phyloP scores from a whole-genome alignment of 2,329 filamentous ascomycete species.

The Pseudocercospora fijiensis region DNA sequence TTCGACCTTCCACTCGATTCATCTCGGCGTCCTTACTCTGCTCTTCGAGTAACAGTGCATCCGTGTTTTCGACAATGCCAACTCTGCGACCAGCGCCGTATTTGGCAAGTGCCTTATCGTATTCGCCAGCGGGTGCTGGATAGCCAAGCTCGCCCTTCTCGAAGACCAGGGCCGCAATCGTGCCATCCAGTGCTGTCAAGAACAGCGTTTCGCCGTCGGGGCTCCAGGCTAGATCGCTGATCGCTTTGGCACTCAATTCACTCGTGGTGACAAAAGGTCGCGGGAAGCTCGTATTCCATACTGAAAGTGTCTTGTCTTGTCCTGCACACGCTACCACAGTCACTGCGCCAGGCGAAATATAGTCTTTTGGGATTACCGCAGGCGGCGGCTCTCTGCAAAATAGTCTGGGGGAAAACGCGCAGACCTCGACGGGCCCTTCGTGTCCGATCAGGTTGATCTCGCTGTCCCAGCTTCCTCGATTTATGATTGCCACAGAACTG shows the following conservation, averaged over 20 bases:
- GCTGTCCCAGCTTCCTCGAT: constrained; percentile 87
- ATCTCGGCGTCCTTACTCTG: constrained; percentile 84
- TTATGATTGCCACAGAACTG: constrained; percentile 93
- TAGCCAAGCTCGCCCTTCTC: constrained; percentile 85
- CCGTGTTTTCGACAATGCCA: constrained; percentile 88
- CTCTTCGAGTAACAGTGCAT: constrained; percentile 82
- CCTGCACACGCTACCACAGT: constrained; percentile 96
- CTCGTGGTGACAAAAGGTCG: constrained; percentile 86
- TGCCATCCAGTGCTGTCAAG: constrained; percentile 83
- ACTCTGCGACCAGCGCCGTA: constrained; percentile 87
- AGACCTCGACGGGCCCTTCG: constrained; percentile 94
- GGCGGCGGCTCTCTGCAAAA: constrained; percentile 70
- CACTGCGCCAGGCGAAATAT: constrained; percentile 56
- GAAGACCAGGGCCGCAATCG: constrained; percentile 78
- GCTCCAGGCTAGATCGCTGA: constrained; percentile 91
- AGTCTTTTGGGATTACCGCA: constrained; percentile 48
- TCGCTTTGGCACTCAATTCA: constrained; percentile 84
- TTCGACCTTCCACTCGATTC: constrained; percentile 85
- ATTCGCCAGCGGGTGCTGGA: constrained; percentile 81
- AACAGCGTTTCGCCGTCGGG: constrained; percentile 87
- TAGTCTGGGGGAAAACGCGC: constrained; percentile 89
- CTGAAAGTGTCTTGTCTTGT: constrained; percentile 91
- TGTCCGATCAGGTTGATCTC: constrained; percentile 98
- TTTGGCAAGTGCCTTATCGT: constrained; percentile 87
- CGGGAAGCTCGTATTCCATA: constrained; percentile 97